These are phyloP conservation scores for Microcera coccophila DNA, from an alignment of 2,329 filamentous ascomycete genomes.

Conservation along the genomic window DNA sequence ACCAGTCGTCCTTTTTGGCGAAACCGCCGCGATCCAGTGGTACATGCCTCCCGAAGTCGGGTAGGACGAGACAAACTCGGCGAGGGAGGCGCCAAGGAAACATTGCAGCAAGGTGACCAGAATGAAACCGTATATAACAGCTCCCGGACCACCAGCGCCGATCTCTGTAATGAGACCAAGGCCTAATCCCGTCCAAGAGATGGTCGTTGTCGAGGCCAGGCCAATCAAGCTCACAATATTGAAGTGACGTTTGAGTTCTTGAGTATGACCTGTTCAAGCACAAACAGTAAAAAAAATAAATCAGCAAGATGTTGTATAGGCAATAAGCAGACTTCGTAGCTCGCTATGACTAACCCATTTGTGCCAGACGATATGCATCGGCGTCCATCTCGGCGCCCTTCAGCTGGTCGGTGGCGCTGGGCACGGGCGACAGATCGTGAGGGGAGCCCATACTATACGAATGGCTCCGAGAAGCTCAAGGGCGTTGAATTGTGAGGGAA, in stretches of 20 bases:
- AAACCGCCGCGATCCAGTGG: conserved; percentile 48
- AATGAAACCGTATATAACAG: conserved; percentile 49
- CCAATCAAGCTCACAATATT: conserved; percentile 45
- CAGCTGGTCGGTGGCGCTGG: background rate
- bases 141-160: conserved; percentile 44
- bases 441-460: conserved; percentile 2
- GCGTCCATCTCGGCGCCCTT: conserved; percentile 22
- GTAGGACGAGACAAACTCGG: conserved; percentile 44
- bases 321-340: background rate
- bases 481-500: background rate
- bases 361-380: conserved; percentile 40
- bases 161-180: conserved; percentile 45
- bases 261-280: conserved; percentile 40
- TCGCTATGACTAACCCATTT: conserved; percentile 41
- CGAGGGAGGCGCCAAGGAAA: conserved; percentile 40
- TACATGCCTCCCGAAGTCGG: conserved; percentile 49
- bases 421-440: background rate
- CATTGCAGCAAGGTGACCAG: conserved; percentile 44
- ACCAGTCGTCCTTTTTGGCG: conserved; percentile 37
- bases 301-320: background rate
- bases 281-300: background rate
- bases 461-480: background rate
- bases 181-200: conserved; percentile 47
- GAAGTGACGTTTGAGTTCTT: conserved; percentile 47
- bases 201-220: conserved; percentile 47